Evolutionary conservation across 1,284 basidiomycete species (phyloP).

Genomic region (Laetiporus sulphureus): DNA sequence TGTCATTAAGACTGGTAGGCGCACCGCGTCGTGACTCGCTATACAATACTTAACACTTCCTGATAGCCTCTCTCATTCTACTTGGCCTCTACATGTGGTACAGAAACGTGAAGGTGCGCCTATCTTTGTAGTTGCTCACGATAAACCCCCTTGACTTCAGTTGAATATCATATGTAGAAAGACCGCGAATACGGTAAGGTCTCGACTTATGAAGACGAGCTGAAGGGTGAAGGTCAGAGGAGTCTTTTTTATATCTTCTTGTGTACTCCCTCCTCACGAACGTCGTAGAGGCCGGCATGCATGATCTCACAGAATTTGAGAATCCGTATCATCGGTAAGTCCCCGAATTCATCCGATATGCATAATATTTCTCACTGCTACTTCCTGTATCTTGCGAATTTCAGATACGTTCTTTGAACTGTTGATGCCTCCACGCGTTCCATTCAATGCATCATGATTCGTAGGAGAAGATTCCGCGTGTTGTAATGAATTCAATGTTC

Average conservation of each 20-base stretch:
- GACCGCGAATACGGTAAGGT: constrained; percentile 14
- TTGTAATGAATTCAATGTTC: no score
- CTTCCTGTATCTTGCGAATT: neutral
- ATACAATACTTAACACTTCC: neutral
- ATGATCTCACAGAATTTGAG: constrained; percentile 17
- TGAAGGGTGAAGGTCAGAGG: constrained; percentile 15
- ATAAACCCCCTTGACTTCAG: no score
- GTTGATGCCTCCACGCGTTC: no score
- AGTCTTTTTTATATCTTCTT: neutral
- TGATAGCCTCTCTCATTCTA: constrained; percentile 10
- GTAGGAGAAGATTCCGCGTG: no score
- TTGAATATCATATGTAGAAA: constrained; percentile 6
- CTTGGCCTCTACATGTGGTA: constrained; percentile 17
- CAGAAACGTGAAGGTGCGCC: constrained; percentile 14
- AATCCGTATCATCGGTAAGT: constrained; percentile 8
- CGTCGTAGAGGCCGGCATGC: constrained; percentile 17
- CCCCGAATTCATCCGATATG: no score
- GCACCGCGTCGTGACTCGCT: neutral
- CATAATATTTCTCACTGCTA: neutral
- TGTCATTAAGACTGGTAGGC: constrained; percentile 13
- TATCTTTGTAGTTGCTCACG: neutral
- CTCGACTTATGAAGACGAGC: constrained; percentile 12
- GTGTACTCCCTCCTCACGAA: neutral
- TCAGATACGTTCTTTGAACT: no score
- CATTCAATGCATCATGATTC: no score